Base-by-base conservation (phyloP, 2,329 filamentous ascomycete genomes). In the Curvularia verruculosa region DNA sequence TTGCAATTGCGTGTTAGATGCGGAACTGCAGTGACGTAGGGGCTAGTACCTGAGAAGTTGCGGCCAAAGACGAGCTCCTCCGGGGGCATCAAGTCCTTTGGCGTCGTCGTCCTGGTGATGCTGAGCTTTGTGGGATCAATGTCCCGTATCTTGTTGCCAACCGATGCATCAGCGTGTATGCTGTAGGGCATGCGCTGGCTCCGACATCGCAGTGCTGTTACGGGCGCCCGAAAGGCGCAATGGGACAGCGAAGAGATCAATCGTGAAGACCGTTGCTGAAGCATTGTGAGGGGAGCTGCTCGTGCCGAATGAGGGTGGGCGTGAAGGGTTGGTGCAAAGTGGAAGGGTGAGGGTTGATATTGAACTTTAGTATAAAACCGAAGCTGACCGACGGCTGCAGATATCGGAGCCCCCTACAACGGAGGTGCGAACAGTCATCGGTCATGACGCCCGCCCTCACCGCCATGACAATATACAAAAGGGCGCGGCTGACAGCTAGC, bases 41-140 rank as follows among this genome's bases (percentile, higher is more conserved):
- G 56, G 62, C 53, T 59, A 49, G 55, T 80, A 93, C 92, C 92
- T 70, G 95, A 96, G 78, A 99, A 99, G 48, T 88, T 89, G 65
- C 86, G 86, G 63, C 95, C 95, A 77, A 99, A 99, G 63, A 98
- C 83, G 53, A 99, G 87, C 62, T 96, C 87, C 74, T 94, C 85
- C 13, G 90, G 86, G 52, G 92, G 88, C 61, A 84, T 82, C 53
- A 94, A 82, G 28, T 84, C 76, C 78, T 94, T 95, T 10, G 94
- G 95, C 3, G 84, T 86, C 7, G 82, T 84, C 1, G 91, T 96
- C 79, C 88, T 87, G 57, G 87, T 87, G 71, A 97, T 83, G 47
- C 83, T 81, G 58, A 98, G 85, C 78, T 89, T 89, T 37, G 87
- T 84, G n/a, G 89, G 80, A 76, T 98, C 91, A 64, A 98, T 85